Conservation (phyloP, 2,329 filamentous ascomycete species). For the Trichoderma atroviride region DNA sequence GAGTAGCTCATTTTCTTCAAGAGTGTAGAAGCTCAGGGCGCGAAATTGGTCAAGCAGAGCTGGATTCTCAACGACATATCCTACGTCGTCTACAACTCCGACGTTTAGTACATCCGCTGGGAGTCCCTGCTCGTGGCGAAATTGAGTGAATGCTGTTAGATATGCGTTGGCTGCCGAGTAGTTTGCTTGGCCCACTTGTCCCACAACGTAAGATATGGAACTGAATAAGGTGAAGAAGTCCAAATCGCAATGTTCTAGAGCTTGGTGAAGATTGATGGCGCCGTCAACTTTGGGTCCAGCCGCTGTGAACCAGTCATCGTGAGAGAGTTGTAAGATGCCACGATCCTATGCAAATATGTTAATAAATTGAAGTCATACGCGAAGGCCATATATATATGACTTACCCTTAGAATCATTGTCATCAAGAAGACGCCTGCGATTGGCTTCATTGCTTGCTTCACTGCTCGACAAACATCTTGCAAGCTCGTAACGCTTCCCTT, state of each 20-base stretch:
- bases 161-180: conserved; percentile 46
- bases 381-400: background rate
- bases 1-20: conserved; percentile 27
- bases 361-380: background rate
- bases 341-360: background rate
- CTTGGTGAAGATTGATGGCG: conserved; percentile 39
- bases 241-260: conserved; percentile 24
- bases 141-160: conserved; percentile 44
- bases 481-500: conserved; percentile 17
- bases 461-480: conserved; percentile 22
- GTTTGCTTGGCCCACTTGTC: conserved; percentile 37
- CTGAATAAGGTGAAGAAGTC: conserved; percentile 39
- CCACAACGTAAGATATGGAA: conserved; percentile 36
- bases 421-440: conserved; percentile 43
- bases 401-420: conserved; percentile 37
- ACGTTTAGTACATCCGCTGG: conserved; percentile 45
- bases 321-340: background rate
- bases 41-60: conserved; percentile 25
- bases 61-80: conserved; percentile 37
- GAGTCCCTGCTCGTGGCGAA: conserved; percentile 40
- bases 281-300: conserved; percentile 38
- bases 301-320: conserved; percentile 34
- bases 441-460: conserved; percentile 33
- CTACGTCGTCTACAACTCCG: conserved; percentile 41
- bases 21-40: conserved; percentile 17